Conservation (phyloP, 2,329 filamentous ascomycete species). For the Aspergillus ochraceoroseus region DNA sequence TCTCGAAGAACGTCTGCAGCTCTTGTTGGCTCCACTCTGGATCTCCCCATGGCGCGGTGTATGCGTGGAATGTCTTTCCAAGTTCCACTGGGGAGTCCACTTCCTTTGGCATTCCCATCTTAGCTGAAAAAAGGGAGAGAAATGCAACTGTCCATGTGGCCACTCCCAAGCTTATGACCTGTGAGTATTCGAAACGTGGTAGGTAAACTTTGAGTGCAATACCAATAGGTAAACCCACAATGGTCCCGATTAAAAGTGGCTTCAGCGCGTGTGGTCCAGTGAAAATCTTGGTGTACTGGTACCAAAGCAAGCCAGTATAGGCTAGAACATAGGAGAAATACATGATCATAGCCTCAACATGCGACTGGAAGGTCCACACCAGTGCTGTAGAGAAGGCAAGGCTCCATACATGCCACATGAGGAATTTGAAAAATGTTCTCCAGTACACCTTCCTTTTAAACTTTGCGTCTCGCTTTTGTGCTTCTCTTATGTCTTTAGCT, state of each 20-base stretch:
- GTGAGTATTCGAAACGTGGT: slow-evolving; percentile 43
- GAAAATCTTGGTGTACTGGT: slow-evolving; percentile 53
- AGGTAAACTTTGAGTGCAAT: slow-evolving; percentile 41
- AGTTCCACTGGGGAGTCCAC: slow-evolving; percentile 33
- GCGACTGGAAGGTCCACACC: slow-evolving; percentile 50
- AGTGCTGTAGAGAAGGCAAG: slow-evolving; percentile 48
- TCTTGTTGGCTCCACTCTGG: slow-evolving; percentile 50
- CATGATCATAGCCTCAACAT: slow-evolving; percentile 44
- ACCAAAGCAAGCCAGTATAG: slow-evolving; percentile 52
- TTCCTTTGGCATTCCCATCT: slow-evolving; percentile 46
- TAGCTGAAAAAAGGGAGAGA: slow-evolving; percentile 47
- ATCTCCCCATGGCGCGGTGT: slow-evolving; percentile 43
- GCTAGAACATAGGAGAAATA: slow-evolving; percentile 49
- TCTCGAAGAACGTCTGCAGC: slow-evolving; percentile 46
- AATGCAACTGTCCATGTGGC: slow-evolving; percentile 52
- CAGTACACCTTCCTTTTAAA: slow-evolving; percentile 50
- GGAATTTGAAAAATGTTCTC: slow-evolving; percentile 47
- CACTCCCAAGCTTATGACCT: slow-evolving; percentile 47
- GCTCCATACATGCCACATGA: slow-evolving; percentile 52
- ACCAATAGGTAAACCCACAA: slow-evolving; percentile 47
- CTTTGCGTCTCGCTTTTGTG: slow-evolving; percentile 44
- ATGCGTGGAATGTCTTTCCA: slow-evolving; percentile 42
- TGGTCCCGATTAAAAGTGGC: slow-evolving; percentile 45
- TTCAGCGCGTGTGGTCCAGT: slow-evolving; percentile 48
- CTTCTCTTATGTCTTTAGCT: slow-evolving; percentile 42